Conservation (phyloP, 2,329 filamentous ascomycete species). For the Furcasterigmium furcatum region DNA sequence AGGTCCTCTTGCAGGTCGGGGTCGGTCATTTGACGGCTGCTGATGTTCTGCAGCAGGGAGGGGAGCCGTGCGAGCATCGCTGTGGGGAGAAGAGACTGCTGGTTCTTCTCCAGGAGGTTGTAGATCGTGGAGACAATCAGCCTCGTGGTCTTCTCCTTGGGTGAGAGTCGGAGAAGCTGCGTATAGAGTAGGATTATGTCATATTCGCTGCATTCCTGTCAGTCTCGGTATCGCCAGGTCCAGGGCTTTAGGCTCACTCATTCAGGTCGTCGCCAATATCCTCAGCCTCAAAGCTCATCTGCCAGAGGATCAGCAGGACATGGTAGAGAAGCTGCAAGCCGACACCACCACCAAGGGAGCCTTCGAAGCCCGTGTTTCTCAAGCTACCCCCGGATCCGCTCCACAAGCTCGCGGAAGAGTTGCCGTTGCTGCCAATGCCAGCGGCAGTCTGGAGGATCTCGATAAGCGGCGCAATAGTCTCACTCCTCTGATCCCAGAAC, state of each 20-base stretch:
- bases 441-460: slow-evolving; percentile 79
- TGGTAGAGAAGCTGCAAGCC: slow-evolving; percentile 93
- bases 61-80: slow-evolving; percentile 84
- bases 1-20: slow-evolving; percentile 63
- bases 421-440: slow-evolving; percentile 64
- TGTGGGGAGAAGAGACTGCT: slow-evolving; percentile 73
- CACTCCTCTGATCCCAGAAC: slow-evolving; percentile 88
- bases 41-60: slow-evolving; percentile 59
- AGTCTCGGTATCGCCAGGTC: neutral
- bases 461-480: slow-evolving; percentile 79
- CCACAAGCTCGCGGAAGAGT: slow-evolving; percentile 58
- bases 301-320: slow-evolving; percentile 90
- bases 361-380: slow-evolving; percentile 61
- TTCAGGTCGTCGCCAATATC: slow-evolving; percentile 73
- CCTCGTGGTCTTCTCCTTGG: slow-evolving; percentile 96
- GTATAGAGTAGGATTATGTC: slow-evolving; percentile 89
- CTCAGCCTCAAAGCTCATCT: slow-evolving; percentile 90
- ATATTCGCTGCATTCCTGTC: slow-evolving; percentile 65
- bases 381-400: slow-evolving; percentile 43
- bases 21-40: slow-evolving; percentile 60
- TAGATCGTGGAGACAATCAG: slow-evolving; percentile 84
- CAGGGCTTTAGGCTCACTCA: slow-evolving; percentile 60
- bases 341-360: slow-evolving; percentile 72
- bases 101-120: slow-evolving; percentile 73
- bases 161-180: slow-evolving; percentile 86